These are phyloP conservation scores for Xylariaceae sp. DNA, from an alignment of 2,329 filamentous ascomycete species.

Conservation along the genomic window DNA sequence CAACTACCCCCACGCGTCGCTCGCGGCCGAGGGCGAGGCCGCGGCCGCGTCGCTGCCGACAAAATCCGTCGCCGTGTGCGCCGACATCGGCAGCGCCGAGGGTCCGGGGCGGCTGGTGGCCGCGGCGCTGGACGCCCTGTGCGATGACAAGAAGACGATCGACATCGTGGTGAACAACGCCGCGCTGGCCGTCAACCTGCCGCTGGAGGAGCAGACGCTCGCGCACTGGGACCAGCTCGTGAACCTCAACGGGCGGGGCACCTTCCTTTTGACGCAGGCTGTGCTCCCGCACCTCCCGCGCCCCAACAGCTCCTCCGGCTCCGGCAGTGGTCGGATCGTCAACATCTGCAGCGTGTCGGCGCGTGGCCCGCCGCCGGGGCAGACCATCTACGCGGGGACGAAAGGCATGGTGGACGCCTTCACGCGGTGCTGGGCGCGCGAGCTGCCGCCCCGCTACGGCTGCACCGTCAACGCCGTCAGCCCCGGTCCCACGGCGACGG, in stretches of 20 bases:
- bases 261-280: conserved; percentile 33
- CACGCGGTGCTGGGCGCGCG: conserved; percentile 35
- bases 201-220: conserved; percentile 29
- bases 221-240: conserved; percentile 32
- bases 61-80: conserved; percentile 30
- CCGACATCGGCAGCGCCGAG: conserved; percentile 30
- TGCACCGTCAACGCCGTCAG: conserved; percentile 38
- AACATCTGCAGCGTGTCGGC: not conserved
- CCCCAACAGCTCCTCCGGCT: conserved; percentile 21
- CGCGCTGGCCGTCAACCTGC: conserved; percentile 29
- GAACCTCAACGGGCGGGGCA: conserved; percentile 33
- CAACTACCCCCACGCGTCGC: conserved; percentile 35
- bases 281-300: conserved; percentile 30
- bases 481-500: conserved; percentile 29
- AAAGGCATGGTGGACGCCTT: conserved; percentile 43
- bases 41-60: conserved; percentile 13
- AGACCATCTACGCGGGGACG: conserved; percentile 41
- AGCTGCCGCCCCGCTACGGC: conserved; percentile 35
- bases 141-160: too few species aligned
- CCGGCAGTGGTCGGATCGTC: not conserved
- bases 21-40: conserved; percentile 22
- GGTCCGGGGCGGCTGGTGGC: conserved; percentile 30
- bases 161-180: conserved; percentile 33
- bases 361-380: conserved; percentile 25
- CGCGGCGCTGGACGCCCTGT: conserved; percentile 1